Base-by-base conservation (phyloP, 192 early-diverging fungal species). In the Dissophora ornata region DNA sequence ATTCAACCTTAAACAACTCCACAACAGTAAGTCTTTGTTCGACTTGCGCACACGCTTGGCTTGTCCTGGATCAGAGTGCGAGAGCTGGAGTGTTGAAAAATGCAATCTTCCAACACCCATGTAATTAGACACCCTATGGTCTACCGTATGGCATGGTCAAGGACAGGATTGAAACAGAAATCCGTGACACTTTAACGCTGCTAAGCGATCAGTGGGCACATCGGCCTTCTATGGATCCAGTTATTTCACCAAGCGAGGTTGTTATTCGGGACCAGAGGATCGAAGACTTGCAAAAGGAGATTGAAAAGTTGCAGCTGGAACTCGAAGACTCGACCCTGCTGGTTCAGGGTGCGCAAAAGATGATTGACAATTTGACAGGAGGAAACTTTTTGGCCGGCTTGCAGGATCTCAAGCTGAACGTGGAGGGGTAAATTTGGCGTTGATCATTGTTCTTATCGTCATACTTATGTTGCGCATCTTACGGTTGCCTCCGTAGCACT, bases 311-410 rank as follows among this genome's bases (percentile, higher is more conserved):
- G 64, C 73, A 62, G 9, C 45, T 62, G 25, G 73, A 77, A 18
- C 62, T 77, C 15, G 73, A 77, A 48, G 73, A 77, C 51, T 77
- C 73, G 3, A 77, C 73, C 57, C 52, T 67, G 56, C 64, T 77
- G 73, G 62, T 77, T 57, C 73, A 77, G 48, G 73, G 73, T 12
- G 73, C 73, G 9, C 73, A 77, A 36, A 67, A 62, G 33, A 77
- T 77, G 73, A 77, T 77, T 62, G 73, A 77, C 25, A 77, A 77
- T 24, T 26, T 77, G 28, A 52, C 57, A 13, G 36, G 54, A 16
- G 73, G 73, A 33, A 61, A 67, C 21, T 77, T 77, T 51, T 40
- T 77, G 45, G 63, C 58, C 10, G 64, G 73, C 12, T 11, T 62
- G 18, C 64, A 67, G 30, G 58, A 67, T 29, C 57, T 77, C 59